A percentile compares a stretch with the other conserved stretches of the same genome.
phyloP scores from a whole-genome alignment of 129 eudicot species.

The Lactuca sativa region DNA sequence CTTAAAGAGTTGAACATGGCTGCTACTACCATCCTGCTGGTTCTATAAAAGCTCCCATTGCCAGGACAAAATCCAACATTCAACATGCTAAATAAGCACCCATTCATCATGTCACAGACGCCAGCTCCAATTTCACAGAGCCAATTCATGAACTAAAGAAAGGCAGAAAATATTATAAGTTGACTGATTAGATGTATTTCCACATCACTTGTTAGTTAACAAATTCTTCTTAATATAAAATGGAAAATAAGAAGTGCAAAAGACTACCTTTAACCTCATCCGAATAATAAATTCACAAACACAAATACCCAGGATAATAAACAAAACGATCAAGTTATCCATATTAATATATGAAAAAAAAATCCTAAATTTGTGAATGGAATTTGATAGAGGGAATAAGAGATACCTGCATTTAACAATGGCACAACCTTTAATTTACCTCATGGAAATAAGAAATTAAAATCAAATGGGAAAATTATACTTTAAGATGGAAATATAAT shows the following conservation, averaged over 20 bases:
- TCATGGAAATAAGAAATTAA: no score
- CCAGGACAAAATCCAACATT: conserved; percentile 63
- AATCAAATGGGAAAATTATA: no score
- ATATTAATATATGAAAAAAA: no score
- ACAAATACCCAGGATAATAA: no score
- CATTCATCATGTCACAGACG: conserved; percentile 70
- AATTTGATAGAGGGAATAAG: no score
- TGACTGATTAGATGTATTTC: conserved; percentile 1
- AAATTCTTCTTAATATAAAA: background rate
- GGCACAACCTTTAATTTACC: no score
- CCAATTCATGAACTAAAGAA: conserved; percentile 59
- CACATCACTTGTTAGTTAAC: background rate
- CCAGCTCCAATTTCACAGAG: conserved; percentile 99
- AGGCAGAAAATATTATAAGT: conserved; percentile 84
- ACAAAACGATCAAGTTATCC: no score
- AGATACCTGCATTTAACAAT: no score
- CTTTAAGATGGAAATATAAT: no score
- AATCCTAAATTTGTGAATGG: no score
- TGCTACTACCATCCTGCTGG: conserved; percentile 60
- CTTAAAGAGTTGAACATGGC: conserved; percentile 99
- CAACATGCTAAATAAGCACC: conserved; percentile 64
- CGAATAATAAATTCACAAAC: no score
- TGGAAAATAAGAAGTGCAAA: background rate
- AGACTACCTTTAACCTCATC: no score
- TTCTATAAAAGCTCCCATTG: conserved; percentile 84